A percentile compares a stretch with the other conserved stretches of the same genome.
These are phyloP conservation scores for Candida montana DNA, from an alignment of 805 yeast species.

Conservation along the genomic window DNA sequence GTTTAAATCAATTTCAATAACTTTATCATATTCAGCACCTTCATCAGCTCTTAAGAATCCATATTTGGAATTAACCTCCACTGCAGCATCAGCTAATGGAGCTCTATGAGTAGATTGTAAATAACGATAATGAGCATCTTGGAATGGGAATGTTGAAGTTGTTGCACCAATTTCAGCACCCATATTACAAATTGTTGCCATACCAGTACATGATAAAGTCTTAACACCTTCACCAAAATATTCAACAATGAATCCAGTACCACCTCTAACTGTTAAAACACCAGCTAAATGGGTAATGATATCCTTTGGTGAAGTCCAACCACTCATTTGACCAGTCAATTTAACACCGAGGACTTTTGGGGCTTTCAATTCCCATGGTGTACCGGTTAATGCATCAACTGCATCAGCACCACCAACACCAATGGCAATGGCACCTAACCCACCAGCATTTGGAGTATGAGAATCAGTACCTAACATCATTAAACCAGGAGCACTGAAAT, in stretches of 20 bases:
- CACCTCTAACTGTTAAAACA: conserved; percentile 90
- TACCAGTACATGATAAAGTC: conserved; percentile 90
- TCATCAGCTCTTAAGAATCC: conserved; percentile 76
- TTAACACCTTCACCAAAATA: conserved; percentile 95
- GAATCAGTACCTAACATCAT: conserved; percentile 98
- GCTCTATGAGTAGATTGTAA: conserved; percentile 79
- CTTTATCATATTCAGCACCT: conserved; percentile 87
- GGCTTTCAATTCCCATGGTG: conserved; percentile 98
- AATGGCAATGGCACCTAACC: conserved; percentile 95
- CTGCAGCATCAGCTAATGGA: conserved; percentile 78
- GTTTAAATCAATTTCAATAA: conserved; percentile 82
- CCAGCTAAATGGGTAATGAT: conserved; percentile 93
- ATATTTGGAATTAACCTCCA: conserved; percentile 46
- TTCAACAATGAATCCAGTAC: conserved; percentile 94
- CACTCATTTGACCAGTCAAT: conserved; percentile 80
- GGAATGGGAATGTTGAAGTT: conserved; percentile 95
- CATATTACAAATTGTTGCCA: conserved; percentile 99
- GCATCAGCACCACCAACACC: conserved; percentile 99
- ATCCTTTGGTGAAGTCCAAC: conserved; percentile 98
- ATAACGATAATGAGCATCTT: conserved; percentile 71
- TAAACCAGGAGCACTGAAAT: conserved; percentile 94
- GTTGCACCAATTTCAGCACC: conserved; percentile 99
- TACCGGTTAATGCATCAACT: conserved; percentile 93
- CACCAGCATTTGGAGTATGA: conserved; percentile 99
- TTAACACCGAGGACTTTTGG: conserved; percentile 93